Percentiles rank a stretch among this genome's conserved stretches.
Evolutionary conservation across 768 basidiomycete species (phyloP).

Genomic region (Leccinum broughii): DNA sequence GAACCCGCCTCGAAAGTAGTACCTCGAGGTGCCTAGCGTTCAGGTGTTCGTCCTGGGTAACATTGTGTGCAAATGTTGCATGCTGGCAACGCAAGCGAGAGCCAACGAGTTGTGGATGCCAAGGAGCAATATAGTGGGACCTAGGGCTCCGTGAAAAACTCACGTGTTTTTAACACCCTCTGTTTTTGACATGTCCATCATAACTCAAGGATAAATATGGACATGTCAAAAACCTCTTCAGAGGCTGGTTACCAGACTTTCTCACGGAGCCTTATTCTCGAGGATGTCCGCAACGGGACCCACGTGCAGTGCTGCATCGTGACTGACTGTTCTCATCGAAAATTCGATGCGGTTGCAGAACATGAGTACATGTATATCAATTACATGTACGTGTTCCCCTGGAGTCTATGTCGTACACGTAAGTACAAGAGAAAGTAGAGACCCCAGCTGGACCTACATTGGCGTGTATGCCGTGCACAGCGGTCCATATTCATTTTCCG

Average conservation of each 20-base stretch:
- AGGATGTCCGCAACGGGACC: background rate
- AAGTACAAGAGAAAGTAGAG: constrained; percentile 92
- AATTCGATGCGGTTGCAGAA: too few relatives aligned
- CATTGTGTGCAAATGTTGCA: background rate
- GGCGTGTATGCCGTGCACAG: constrained; percentile 67
- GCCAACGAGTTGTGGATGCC: background rate
- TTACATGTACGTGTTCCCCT: too few relatives aligned
- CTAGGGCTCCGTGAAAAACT: too few relatives aligned
- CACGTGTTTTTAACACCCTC: too few relatives aligned
- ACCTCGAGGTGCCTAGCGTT: background rate
- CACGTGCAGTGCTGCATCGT: background rate
- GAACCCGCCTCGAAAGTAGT: background rate
- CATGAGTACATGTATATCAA: too few relatives aligned
- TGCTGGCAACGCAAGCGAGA: background rate
- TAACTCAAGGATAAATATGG: too few relatives aligned
- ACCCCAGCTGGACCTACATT: constrained; percentile 92
- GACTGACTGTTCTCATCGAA: too few relatives aligned
- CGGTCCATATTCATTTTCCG: constrained; percentile 73
- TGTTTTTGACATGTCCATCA: too few relatives aligned
- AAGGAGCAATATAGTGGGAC: too few relatives aligned
- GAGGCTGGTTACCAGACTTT: too few relatives aligned
- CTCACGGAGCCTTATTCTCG: background rate
- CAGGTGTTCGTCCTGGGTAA: background rate
- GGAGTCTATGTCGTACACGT: constrained; percentile 9
- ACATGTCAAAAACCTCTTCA: too few relatives aligned